Conservation (phyloP, 352 stramenopile species). For the Pythium pyrilobum region DNA sequence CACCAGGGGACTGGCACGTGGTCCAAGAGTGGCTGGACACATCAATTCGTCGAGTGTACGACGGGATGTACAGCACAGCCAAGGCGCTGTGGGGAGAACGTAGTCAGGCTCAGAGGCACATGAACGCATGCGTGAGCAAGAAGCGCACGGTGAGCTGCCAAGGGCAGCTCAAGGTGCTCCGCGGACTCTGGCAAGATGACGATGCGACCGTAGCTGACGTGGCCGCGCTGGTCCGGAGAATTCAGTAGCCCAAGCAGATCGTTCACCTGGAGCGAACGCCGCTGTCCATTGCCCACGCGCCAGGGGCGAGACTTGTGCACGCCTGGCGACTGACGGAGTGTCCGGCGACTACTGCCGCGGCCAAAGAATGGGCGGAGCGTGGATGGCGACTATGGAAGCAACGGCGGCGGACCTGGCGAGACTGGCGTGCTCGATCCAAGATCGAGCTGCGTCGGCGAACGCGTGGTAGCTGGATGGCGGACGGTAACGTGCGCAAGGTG, state of each 20-base stretch:
- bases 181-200: neutral
- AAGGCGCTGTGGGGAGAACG: neutral
- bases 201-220: neutral
- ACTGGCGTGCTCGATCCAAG: neutral
- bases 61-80: neutral
- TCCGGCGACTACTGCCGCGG: neutral
- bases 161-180: neutral
- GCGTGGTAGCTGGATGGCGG: neutral
- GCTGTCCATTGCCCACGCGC: neutral
- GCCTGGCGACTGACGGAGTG: neutral
- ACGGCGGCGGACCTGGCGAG: neutral
- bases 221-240: neutral
- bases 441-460: neutral
- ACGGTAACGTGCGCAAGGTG: neutral
- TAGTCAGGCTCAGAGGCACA: neutral
- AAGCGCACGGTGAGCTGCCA: neutral
- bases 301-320: neutral
- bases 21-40: neutral
- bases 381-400: neutral
- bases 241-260: neutral
- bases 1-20: neutral
- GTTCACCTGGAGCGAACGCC: neutral
- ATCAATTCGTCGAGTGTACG: neutral
- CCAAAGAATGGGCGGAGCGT: neutral
- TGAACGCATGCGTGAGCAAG: neutral